Evolutionary conservation across 768 basidiomycete species (phyloP).

Genomic region (Agrocybe pediades): DNA sequence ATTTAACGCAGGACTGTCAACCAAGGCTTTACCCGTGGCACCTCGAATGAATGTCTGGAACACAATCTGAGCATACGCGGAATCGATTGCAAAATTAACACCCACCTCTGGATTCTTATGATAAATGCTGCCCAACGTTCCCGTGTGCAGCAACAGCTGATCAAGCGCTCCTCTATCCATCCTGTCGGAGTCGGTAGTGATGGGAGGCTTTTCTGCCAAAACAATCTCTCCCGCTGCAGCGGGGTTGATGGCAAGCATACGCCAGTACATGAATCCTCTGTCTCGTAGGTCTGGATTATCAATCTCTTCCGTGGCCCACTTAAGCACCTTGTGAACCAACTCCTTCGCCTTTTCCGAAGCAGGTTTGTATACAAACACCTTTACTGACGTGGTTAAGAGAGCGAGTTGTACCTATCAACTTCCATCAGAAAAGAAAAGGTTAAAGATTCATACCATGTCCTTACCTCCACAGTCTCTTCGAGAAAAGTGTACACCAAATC

Average conservation of each 20-base stretch:
- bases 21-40: constrained; percentile 78
- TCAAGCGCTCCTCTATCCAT: constrained; percentile 98
- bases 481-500: constrained; percentile 87
- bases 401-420: constrained; percentile 88
- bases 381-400: constrained; percentile 91
- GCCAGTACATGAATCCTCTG: constrained; percentile 99
- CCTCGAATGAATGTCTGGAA: constrained; percentile 89
- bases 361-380: constrained; percentile 91
- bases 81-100: background rate
- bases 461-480: constrained; percentile 92
- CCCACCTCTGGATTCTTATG: constrained; percentile 94
- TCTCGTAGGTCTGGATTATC: constrained; percentile 98
- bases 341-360: constrained; percentile 83
- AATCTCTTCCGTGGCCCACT: constrained; percentile 96
- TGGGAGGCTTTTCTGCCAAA: constrained; percentile 89
- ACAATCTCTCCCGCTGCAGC: constrained; percentile 88
- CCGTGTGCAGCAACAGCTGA: constrained; percentile 91
- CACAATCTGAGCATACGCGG: constrained; percentile 2
- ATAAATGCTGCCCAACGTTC: constrained; percentile 93
- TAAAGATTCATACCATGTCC: constrained; percentile 16
- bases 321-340: constrained; percentile 91
- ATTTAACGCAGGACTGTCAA: constrained; percentile 90
- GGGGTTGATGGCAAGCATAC: constrained; percentile 92
- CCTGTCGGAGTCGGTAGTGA: constrained; percentile 96
- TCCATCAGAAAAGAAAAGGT: background rate